Percentiles rank a stretch among this genome's conserved stretches.
Evolutionary conservation across 1,284 basidiomycete species (phyloP).

Genomic region (Nidula niveotomentosa): DNA sequence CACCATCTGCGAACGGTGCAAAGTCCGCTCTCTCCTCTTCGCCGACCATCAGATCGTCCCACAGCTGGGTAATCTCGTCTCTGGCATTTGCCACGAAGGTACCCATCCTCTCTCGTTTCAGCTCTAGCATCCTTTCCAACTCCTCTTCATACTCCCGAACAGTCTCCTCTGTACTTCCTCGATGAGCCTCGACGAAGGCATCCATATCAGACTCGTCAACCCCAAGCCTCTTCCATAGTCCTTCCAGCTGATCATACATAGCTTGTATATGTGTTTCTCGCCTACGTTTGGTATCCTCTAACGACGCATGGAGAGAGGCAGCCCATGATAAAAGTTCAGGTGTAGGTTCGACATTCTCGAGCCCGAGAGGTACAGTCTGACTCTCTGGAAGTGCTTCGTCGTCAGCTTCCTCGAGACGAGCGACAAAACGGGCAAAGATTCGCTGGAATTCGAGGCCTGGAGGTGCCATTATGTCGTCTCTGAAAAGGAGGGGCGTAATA

Average conservation of each 20-base stretch:
- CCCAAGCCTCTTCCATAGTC: constrained; percentile 78
- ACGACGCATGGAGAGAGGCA: constrained; percentile 47
- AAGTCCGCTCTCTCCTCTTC: constrained; percentile 84
- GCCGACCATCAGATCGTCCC: constrained; percentile 87
- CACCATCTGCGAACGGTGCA: constrained; percentile 79
- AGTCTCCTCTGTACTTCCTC: constrained; percentile 75
- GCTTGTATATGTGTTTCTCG: constrained; percentile 79
- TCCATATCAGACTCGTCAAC: constrained; percentile 76
- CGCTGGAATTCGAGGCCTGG: constrained; percentile 50
- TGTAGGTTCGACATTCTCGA: constrained; percentile 68
- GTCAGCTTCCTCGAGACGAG: constrained; percentile 60
- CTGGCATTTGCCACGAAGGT: constrained; percentile 85
- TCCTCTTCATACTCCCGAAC: constrained; percentile 87
- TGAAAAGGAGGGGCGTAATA: constrained; percentile 25
- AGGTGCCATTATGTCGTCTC: constrained; percentile 20
- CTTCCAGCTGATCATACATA: constrained; percentile 85
- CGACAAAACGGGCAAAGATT: constrained; percentile 63
- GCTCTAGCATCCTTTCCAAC: constrained; percentile 84
- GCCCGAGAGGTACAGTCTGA: constrained; percentile 34
- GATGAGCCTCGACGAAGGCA: constrained; percentile 75
- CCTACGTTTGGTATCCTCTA: constrained; percentile 67
- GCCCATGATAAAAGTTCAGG: constrained; percentile 67
- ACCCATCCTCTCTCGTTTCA: constrained; percentile 88
- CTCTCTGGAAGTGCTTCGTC: constrained; percentile 42
- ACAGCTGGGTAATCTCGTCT: constrained; percentile 78